Evolutionary conservation across 805 yeast genomes (phyloP).

Genomic region (Wickerhamiella sorbophila): DNA sequence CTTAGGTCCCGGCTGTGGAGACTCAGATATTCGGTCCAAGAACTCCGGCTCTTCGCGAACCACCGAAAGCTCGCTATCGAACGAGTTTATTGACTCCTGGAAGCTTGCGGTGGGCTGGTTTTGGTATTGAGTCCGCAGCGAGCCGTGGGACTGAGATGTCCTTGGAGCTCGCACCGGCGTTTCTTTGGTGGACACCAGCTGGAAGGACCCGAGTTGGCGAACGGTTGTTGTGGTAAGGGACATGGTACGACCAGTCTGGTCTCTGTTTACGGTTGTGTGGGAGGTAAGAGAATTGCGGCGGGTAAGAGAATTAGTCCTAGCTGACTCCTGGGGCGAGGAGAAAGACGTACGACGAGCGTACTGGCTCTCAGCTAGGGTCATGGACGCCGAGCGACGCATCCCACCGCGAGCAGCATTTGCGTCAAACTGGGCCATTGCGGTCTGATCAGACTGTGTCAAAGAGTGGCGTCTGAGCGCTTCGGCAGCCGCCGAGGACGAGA

Average conservation of each 20-base stretch:
- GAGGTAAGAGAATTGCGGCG: constrained; percentile 21
- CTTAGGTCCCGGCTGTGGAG: not conserved
- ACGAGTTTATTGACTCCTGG: constrained; percentile 10
- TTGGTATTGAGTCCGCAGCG: constrained; percentile 2
- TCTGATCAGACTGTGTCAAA: constrained; percentile 16
- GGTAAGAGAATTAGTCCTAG: constrained; percentile 9
- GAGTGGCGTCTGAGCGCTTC: constrained; percentile 26
- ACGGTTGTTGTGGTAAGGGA: constrained; percentile 27
- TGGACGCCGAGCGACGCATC: constrained; percentile 5
- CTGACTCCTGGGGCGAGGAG: not conserved
- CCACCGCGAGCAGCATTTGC: constrained; percentile 1
- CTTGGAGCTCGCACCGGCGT: constrained; percentile 11
- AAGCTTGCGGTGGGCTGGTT: not conserved
- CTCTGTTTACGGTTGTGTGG: constrained; percentile 20
- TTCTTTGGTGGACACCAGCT: constrained; percentile 23
- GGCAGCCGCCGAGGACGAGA: constrained; percentile 25
- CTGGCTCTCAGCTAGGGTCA: constrained; percentile 2
- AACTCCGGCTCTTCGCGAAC: constrained; percentile 15
- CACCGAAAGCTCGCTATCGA: constrained; percentile 15
- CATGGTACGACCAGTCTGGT: constrained; percentile 22
- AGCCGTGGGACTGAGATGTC: not conserved
- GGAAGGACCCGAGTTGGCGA: constrained; percentile 26
- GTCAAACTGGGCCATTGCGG: constrained; percentile 16
- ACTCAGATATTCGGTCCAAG: not conserved
- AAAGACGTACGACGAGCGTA: constrained; percentile 3